phyloP scores from a whole-genome alignment of 1,284 basidiomycete species.

The Termitomyces sp. region DNA sequence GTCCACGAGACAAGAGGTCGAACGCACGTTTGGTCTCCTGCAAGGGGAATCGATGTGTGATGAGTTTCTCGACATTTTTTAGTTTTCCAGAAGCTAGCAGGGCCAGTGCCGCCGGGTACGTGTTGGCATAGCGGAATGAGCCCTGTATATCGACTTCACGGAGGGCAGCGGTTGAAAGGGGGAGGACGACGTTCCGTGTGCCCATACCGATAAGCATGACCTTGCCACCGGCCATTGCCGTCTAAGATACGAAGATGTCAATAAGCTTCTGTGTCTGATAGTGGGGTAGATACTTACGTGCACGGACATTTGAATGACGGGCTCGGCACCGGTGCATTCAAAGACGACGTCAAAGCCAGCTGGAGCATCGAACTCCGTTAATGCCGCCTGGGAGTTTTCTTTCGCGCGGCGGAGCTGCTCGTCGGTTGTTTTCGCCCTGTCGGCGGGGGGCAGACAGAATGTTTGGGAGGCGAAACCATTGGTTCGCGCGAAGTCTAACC shows the following conservation, averaged over 20 bases:
- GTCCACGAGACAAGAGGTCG: slow-evolving; percentile 70
- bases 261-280: slow-evolving; percentile 11
- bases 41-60: slow-evolving; percentile 77
- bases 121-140: slow-evolving; percentile 86
- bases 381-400: slow-evolving; percentile 48
- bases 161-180: slow-evolving; percentile 77
- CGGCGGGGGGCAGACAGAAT: slow-evolving; percentile 56
- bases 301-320: slow-evolving; percentile 84
- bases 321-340: slow-evolving; percentile 93
- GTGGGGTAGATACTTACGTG: slow-evolving; percentile 50
- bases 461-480: slow-evolving; percentile 76
- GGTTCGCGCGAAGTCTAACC: slow-evolving; percentile 71
- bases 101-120: slow-evolving; percentile 78
- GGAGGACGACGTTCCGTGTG: slow-evolving; percentile 74
- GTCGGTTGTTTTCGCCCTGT: slow-evolving; percentile 48
- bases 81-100: slow-evolving; percentile 69
- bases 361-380: slow-evolving; percentile 55
- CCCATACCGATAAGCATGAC: slow-evolving; percentile 97
- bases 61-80: slow-evolving; percentile 64
- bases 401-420: slow-evolving; percentile 68
- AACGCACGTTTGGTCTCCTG: slow-evolving; percentile 69
- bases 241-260: slow-evolving; percentile 36
- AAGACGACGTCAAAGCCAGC: slow-evolving; percentile 90
- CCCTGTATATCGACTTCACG: slow-evolving; percentile 94
- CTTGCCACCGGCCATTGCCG: slow-evolving; percentile 79